These are phyloP conservation scores for Aspergillus ustus DNA, from an alignment of 2,329 filamentous ascomycete species.

Conservation along the genomic window DNA sequence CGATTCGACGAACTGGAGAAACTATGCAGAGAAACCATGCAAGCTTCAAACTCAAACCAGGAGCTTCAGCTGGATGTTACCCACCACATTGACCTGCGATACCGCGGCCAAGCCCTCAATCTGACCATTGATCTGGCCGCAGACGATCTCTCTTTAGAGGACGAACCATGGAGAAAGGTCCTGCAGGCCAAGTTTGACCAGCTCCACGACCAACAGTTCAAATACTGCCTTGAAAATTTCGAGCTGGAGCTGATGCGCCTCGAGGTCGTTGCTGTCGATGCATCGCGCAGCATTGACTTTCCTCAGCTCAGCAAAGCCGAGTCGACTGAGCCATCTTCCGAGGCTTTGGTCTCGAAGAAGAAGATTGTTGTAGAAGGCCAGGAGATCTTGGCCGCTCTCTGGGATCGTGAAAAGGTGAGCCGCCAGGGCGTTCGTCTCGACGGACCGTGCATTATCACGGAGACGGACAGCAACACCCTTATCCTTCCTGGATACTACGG, in stretches of 20 bases:
- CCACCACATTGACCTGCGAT: conserved; percentile 54
- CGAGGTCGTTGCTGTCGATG: conserved; percentile 50
- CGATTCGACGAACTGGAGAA: conserved; percentile 43
- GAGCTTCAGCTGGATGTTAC: conserved; percentile 30
- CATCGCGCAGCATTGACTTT: conserved; percentile 48
- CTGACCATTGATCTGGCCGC: conserved; percentile 41
- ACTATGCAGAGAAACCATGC: conserved; percentile 30
- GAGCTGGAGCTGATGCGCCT: conserved; percentile 56
- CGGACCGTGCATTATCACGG: conserved; percentile 54
- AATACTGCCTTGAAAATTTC: conserved; percentile 48
- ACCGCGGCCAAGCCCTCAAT: conserved; percentile 52
- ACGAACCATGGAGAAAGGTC: conserved; percentile 33
- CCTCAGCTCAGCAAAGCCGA: conserved; percentile 37
- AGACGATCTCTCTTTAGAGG: conserved; percentile 39
- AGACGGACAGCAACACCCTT: conserved; percentile 59
- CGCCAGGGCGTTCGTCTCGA: conserved; percentile 46
- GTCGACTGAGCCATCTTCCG: conserved; percentile 34
- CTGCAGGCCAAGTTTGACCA: conserved; percentile 48
- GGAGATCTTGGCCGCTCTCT: conserved; percentile 48
- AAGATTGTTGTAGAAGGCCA: conserved; percentile 48
- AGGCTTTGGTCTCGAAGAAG: conserved; percentile 45
- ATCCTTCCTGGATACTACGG: conserved; percentile 54
- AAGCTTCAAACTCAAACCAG: background rate
- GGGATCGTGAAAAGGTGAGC: conserved; percentile 49
- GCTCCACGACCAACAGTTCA: conserved; percentile 53